Evolutionary conservation across 2,329 filamentous ascomycete genomes (phyloP).

Genomic region (Byssoonygena ceratinophila): DNA sequence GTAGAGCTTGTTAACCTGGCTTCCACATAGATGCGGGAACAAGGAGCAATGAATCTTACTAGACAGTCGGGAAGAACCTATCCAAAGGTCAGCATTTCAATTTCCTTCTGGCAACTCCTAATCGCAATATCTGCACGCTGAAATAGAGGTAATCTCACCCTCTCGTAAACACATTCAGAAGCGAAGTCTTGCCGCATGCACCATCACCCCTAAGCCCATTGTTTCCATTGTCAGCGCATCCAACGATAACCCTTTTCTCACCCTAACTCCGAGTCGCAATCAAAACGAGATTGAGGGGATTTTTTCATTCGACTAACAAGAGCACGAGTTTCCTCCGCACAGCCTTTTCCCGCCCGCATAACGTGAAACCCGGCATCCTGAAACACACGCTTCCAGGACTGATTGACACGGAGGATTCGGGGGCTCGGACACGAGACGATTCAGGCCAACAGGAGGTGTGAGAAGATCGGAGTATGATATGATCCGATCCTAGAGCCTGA

Average conservation of each 20-base stretch:
- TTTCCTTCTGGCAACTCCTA: neutral
- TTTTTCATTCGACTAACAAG: constrained; percentile 46
- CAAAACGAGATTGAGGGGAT: constrained; percentile 1
- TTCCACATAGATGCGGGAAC: constrained; percentile 20
- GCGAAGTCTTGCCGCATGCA: constrained; percentile 91
- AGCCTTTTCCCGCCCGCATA: constrained; percentile 67
- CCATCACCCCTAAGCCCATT: constrained; percentile 63
- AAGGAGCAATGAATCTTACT: constrained; percentile 41
- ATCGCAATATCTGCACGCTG: no score
- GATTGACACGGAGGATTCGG: neutral
- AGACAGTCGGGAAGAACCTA: constrained; percentile 94
- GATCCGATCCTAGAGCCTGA: neutral
- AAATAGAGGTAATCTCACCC: constrained; percentile 48
- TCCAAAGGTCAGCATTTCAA: constrained; percentile 3
- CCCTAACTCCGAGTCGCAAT: neutral
- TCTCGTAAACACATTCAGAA: constrained; percentile 97
- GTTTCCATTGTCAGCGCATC: neutral
- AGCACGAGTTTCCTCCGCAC: constrained; percentile 95
- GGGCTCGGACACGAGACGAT: neutral
- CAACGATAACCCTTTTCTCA: neutral
- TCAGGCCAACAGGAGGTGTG: neutral
- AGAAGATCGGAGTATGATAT: neutral
- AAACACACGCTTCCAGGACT: neutral
- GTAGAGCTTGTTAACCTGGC: constrained; percentile 9
- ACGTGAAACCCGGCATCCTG: constrained; percentile 35